These are phyloP conservation scores for Linum usitatissimum DNA, from an alignment of 345 rosid genomes.

Conservation along the genomic window DNA sequence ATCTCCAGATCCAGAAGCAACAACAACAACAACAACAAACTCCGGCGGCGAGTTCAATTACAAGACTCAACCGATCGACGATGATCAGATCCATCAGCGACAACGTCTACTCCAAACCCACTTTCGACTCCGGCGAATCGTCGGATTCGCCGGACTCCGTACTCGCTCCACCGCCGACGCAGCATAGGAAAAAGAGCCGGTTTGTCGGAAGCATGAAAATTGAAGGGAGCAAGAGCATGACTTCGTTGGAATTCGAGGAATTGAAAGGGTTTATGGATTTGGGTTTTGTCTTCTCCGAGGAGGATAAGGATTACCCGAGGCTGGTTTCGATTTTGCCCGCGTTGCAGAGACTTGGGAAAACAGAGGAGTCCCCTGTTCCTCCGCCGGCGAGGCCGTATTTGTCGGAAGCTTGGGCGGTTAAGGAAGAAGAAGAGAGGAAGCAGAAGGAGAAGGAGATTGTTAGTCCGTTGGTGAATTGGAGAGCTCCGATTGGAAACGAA, in stretches of 20 bases:
- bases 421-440: slow-evolving; percentile 28
- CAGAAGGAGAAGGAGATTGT: slow-evolving; percentile 17
- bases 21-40: no score
- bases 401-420: slow-evolving; percentile 73
- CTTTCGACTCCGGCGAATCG: background rate
- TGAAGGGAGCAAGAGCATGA: slow-evolving; percentile 40
- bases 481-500: slow-evolving; percentile 30
- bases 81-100: background rate
- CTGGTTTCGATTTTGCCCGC: slow-evolving; percentile 51
- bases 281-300: slow-evolving; percentile 61
- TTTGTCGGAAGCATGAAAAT: slow-evolving; percentile 12
- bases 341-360: slow-evolving; percentile 36
- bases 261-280: slow-evolving; percentile 70
- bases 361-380: background rate
- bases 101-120: background rate
- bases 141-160: slow-evolving; percentile 32
- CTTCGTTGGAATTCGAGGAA: slow-evolving; percentile 57
- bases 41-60: slow-evolving; percentile 4
- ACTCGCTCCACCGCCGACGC: slow-evolving; percentile 17
- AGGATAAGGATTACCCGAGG: slow-evolving; percentile 37
- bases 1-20: slow-evolving; percentile 14
- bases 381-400: slow-evolving; percentile 48
- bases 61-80: background rate
- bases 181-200: slow-evolving; percentile 4
- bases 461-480: slow-evolving; percentile 31